Conservation (phyloP, 352 stramenopile species). For the Elongisporangium senticosum region DNA sequence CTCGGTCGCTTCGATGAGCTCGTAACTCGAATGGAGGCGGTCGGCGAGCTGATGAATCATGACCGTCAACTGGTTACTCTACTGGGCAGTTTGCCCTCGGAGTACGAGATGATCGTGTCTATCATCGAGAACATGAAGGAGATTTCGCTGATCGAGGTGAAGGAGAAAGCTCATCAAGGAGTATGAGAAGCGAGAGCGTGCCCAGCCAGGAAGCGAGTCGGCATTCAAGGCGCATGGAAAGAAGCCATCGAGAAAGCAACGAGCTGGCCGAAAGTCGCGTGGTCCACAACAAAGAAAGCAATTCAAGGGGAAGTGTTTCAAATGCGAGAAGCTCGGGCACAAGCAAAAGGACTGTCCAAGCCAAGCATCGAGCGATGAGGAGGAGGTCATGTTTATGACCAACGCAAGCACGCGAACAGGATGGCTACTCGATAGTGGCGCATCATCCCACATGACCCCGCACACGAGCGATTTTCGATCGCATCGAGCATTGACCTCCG, state of each 20-base stretch:
- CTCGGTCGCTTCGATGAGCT: constrained; percentile 7
- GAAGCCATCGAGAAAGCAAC: too few species aligned
- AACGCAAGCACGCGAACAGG: not conserved
- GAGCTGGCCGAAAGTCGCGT: too few species aligned
- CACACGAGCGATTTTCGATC: constrained; percentile 9
- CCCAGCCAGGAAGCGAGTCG: not conserved
- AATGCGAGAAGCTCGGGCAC: too few species aligned
- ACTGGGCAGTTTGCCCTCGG: constrained; percentile 1
- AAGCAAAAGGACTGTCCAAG: too few species aligned
- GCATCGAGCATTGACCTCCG: not conserved
- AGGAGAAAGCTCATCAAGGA: constrained; percentile 21
- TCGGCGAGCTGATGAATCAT: constrained; percentile 8
- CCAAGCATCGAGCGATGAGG: not conserved
- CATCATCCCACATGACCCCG: constrained; percentile 12
- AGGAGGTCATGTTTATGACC: constrained; percentile 5
- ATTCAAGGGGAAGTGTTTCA: too few species aligned
- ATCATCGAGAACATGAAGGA: constrained; percentile 15
- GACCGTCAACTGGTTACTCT: constrained; percentile 7
- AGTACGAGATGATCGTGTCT: constrained; percentile 9
- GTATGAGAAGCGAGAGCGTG: constrained; percentile 8
- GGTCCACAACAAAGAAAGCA: constrained; percentile 6
- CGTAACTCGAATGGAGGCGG: constrained; percentile 2
- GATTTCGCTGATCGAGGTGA: constrained; percentile 10
- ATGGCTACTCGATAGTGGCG: constrained; percentile 14
- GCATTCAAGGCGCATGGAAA: constrained; percentile 6